A percentile compares a stretch with the other conserved stretches of the same genome.
These are phyloP conservation scores for Trichoderma koningiopsis DNA, from an alignment of 2,329 filamentous ascomycete species.

Conservation along the genomic window DNA sequence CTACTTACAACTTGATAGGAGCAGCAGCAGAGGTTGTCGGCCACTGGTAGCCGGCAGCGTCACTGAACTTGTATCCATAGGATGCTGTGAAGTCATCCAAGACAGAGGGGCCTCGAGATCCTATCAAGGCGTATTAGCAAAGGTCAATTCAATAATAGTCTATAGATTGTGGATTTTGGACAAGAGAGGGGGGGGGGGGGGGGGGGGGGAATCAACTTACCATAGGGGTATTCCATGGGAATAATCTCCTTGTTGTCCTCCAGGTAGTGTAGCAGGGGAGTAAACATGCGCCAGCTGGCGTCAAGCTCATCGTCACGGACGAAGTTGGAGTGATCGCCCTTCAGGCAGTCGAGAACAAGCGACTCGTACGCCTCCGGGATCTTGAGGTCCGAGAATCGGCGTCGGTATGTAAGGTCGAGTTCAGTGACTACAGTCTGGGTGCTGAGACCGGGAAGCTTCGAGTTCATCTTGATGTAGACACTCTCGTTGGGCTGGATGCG, in stretches of 20 bases:
- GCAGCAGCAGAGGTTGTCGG: constrained; percentile 70
- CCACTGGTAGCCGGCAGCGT: constrained; percentile 95
- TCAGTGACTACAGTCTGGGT: constrained; percentile 99
- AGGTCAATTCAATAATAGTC: no score
- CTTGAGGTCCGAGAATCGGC: constrained; percentile 98
- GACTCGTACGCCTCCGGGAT: constrained; percentile 99
- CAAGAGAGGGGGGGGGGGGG: neutral
- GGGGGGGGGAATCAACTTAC: constrained; percentile 62
- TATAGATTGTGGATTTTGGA: neutral
- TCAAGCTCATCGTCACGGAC: constrained; percentile 96
- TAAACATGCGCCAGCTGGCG: constrained; percentile 98
- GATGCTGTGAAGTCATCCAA: constrained; percentile 97
- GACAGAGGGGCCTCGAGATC: constrained; percentile 92
- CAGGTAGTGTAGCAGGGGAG: constrained; percentile 93
- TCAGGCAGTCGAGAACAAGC: constrained; percentile 92
- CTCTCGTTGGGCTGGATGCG: constrained; percentile 99
- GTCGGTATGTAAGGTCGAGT: constrained; percentile 95
- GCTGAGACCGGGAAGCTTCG: constrained; percentile 94
- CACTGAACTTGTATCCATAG: constrained; percentile 98
- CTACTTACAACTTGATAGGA: constrained; percentile 76
- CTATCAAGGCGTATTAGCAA: constrained; percentile 51
- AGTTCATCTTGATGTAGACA: constrained; percentile 99
- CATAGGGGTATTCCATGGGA: constrained; percentile 99
- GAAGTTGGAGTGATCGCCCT: constrained; percentile 99
- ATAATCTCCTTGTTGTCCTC: constrained; percentile 99